Base-by-base conservation (phyloP, 768 basidiomycete genomes). In the Boletellus sp. region DNA sequence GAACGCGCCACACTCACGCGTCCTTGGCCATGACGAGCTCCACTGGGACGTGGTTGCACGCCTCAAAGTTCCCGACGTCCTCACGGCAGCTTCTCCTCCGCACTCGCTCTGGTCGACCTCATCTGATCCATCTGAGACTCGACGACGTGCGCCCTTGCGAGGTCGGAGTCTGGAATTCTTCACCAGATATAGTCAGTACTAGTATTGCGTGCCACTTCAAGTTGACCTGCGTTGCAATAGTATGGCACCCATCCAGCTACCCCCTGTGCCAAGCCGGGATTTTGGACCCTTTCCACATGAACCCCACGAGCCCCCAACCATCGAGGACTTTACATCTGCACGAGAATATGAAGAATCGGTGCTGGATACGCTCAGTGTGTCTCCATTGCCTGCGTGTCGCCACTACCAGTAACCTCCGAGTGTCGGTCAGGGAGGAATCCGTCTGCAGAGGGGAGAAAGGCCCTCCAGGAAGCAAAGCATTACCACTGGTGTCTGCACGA, bases 21-120 rank as follows among this genome's bases (percentile, higher is more conserved):
- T 98, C 90, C 73, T 97, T 98, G 34, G 91, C 94, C 76, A 98
- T 81, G 50, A 95, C 90, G 51, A 97, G 74, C 65, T 94, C 82
- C 34, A 98, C n/a, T n/a, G n/a, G 73, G 10, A 97, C 65, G 41
- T 87, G 72, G 53, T 85, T 83, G 69, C 96, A 99, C 2, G 87
- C 86, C 43, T 89, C 90, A 68, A 90, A 96, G 19, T 79, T 77
- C 19, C 92, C 94, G 7, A 90, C 75, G 36, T 85, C 86, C 49
- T 78, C 84, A 0, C 96, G 33, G 52, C 35, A 46, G 17, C 26
- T 34, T 42, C 1, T 12, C 52, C 3, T 50, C 55, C 9, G 26
- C 53, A 4, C 45, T 47, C 48, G 15, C 34, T 51, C 38, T 41
- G 16, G 38, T 15, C 51, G 47, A 26, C 19, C 74, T 71, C 45